Evolutionary conservation across 2,329 filamentous ascomycete species (phyloP).

Genomic region (Gnomoniopsis sp.): DNA sequence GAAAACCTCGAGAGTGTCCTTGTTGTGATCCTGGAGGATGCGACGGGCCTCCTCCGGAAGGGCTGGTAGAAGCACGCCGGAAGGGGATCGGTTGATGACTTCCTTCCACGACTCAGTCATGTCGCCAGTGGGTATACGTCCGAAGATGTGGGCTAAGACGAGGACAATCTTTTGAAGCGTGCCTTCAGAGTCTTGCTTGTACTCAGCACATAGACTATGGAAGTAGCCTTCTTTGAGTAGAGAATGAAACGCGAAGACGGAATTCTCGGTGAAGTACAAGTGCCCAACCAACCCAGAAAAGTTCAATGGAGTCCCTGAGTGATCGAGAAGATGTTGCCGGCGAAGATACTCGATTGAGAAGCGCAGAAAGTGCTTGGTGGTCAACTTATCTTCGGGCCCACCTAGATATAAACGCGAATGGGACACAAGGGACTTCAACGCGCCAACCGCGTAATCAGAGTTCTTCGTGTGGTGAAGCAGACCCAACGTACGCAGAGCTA

Average conservation of each 20-base stretch:
- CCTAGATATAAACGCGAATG: slow-evolving; percentile 69
- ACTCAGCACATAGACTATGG: slow-evolving; percentile 53
- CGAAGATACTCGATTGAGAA: slow-evolving; percentile 80
- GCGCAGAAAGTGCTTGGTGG: slow-evolving; percentile 71
- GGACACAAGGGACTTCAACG: slow-evolving; percentile 65
- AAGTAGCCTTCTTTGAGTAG: slow-evolving; percentile 71
- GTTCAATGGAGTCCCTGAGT: slow-evolving; percentile 62
- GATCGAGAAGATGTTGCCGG: slow-evolving; percentile 62
- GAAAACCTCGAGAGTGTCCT: slow-evolving; percentile 63
- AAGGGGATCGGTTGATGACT: slow-evolving; percentile 55
- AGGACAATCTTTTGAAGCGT: slow-evolving; percentile 62
- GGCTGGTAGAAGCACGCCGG: slow-evolving; percentile 61
- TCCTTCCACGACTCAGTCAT: slow-evolving; percentile 42
- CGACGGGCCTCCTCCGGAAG: slow-evolving; percentile 56
- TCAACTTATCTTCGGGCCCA: slow-evolving; percentile 62
- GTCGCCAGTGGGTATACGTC: slow-evolving; percentile 49
- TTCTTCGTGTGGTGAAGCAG: slow-evolving; percentile 64
- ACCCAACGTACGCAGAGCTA: slow-evolving; percentile 66
- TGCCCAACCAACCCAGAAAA: slow-evolving; percentile 69
- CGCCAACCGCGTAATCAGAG: slow-evolving; percentile 57
- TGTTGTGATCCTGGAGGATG: slow-evolving; percentile 60
- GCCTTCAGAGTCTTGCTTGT: slow-evolving; percentile 45
- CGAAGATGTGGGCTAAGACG: slow-evolving; percentile 69
- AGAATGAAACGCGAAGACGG: slow-evolving; percentile 73
- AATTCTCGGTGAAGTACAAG: slow-evolving; percentile 74